Conservation (phyloP, 495 filamentous ascomycete species). For the Lophium mytilinum region DNA sequence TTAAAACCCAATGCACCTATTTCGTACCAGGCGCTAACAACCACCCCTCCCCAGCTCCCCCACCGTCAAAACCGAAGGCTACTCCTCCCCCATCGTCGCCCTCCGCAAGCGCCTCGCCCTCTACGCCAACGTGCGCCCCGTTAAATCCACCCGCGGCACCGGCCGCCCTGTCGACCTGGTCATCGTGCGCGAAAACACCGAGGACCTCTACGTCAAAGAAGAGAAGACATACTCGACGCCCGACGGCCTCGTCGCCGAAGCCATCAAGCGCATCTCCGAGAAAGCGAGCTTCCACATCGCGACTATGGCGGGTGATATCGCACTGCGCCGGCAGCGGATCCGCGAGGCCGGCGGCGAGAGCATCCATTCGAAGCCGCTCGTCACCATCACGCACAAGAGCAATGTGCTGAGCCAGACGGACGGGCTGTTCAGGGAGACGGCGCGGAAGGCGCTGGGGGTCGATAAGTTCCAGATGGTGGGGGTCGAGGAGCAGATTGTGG, state of each 20-base stretch:
- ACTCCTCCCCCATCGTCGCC: slow-evolving; percentile 95
- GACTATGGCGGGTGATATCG: slow-evolving; percentile 89
- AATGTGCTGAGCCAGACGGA: slow-evolving; percentile 97
- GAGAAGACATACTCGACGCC: slow-evolving; percentile 69
- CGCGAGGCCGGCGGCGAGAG: slow-evolving; percentile 43
- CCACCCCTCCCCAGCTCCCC: slow-evolving; percentile 53
- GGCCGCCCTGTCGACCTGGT: slow-evolving; percentile 80
- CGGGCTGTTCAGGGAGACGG: slow-evolving; percentile 83
- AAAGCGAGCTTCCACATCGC: slow-evolving; percentile 75
- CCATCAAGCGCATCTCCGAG: slow-evolving; percentile 93
- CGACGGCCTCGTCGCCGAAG: slow-evolving; percentile 81
- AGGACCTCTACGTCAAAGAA: slow-evolving; percentile 98
- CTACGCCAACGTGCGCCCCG: slow-evolving; percentile 95
- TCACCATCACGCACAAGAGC: slow-evolving; percentile 97
- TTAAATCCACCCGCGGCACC: slow-evolving; percentile 65
- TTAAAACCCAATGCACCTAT: no score
- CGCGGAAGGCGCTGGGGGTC: slow-evolving; percentile 58
- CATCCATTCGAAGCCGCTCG: slow-evolving; percentile 61
- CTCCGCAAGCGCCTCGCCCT: slow-evolving; percentile 91
- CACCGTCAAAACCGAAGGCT: slow-evolving; percentile 77
- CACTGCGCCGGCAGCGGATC: slow-evolving; percentile 74
- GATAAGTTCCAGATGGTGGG: slow-evolving; percentile 44
- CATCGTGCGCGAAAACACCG: slow-evolving; percentile 97
- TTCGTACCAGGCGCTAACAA: no score
- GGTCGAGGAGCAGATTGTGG: slow-evolving; percentile 97